Evolutionary conservation across 2,329 filamentous ascomycete genomes (phyloP).

Genomic region (Coleophoma cylindrospora): DNA sequence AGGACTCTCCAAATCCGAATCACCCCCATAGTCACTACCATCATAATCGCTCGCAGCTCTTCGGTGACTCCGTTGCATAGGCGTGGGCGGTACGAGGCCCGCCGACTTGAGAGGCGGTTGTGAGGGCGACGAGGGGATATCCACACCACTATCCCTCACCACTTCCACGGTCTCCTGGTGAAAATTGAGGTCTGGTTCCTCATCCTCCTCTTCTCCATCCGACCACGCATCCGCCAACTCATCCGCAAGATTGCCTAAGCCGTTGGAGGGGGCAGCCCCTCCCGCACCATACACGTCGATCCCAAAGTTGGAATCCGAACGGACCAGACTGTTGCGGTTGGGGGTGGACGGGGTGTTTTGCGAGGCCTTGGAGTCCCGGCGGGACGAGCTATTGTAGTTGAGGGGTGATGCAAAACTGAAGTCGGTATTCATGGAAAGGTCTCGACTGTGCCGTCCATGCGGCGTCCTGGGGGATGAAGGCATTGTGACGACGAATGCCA

Average conservation of each 20-base stretch:
- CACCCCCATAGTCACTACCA: conserved; percentile 69
- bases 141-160: conserved; percentile 29
- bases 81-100: conserved; percentile 15
- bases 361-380: conserved; percentile 24
- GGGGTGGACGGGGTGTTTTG: conserved; percentile 22
- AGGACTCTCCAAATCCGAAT: conserved; percentile 64
- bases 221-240: conserved; percentile 72
- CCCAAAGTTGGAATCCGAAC: conserved; percentile 19
- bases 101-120: conserved; percentile 10
- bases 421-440: conserved; percentile 47
- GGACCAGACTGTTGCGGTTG: conserved; percentile 13
- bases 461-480: conserved; percentile 47
- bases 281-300: conserved; percentile 27
- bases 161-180: conserved; percentile 24
- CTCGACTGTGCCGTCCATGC: conserved; percentile 45
- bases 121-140: conserved; percentile 20
- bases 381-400: conserved; percentile 13
- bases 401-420: conserved; percentile 26
- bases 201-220: conserved; percentile 54
- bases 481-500: conserved; percentile 28
- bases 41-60: conserved; percentile 58
- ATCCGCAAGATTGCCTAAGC: conserved; percentile 74
- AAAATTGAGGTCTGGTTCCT: conserved; percentile 38
- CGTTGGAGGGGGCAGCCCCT: conserved; percentile 39
- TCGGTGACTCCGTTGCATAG: conserved; percentile 33